Evolutionary conservation across 495 filamentous ascomycete genomes (phyloP).

Genomic region (Penicillium arizonense): DNA sequence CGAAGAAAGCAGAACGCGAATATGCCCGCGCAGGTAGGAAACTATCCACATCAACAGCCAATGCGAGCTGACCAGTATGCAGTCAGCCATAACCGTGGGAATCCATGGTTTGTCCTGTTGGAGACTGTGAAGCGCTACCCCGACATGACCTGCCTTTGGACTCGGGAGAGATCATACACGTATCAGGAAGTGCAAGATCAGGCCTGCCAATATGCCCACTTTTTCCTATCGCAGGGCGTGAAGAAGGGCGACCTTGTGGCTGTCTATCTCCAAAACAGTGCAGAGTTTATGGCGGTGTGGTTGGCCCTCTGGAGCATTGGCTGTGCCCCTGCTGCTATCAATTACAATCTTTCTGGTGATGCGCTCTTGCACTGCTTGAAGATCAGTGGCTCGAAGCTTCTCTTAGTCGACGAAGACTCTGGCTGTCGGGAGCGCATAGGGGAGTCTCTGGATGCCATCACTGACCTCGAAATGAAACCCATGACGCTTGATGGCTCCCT

Average conservation of each 20-base stretch:
- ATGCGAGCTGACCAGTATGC: not conserved
- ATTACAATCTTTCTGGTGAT: conserved; percentile 66
- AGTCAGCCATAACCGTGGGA: conserved; percentile 52
- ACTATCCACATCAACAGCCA: conserved; percentile 3
- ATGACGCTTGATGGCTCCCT: conserved; percentile 47
- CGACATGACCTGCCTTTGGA: conserved; percentile 62
- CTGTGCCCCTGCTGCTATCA: conserved; percentile 68
- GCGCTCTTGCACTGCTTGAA: conserved; percentile 69
- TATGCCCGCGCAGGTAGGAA: conserved; percentile 33
- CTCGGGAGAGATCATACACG: conserved; percentile 60
- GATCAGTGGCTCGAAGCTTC: conserved; percentile 54
- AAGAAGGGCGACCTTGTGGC: conserved; percentile 64
- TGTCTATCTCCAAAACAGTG: conserved; percentile 67
- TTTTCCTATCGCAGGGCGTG: conserved; percentile 59
- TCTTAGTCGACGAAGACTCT: conserved; percentile 65
- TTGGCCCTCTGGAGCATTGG: conserved; percentile 63
- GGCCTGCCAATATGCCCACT: conserved; percentile 62
- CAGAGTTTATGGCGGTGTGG: conserved; percentile 66
- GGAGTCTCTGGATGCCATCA: conserved; percentile 45
- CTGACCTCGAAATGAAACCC: conserved; percentile 52
- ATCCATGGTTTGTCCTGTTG: conserved; percentile 66
- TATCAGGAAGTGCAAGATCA: conserved; percentile 56
- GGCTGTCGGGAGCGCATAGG: conserved; percentile 55
- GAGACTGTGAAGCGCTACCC: conserved; percentile 47
- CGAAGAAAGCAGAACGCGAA: conserved; percentile 33